These are phyloP conservation scores for Sugiyamaella pinicola DNA, from an alignment of 1,139 yeast species.

Conservation along the genomic window DNA sequence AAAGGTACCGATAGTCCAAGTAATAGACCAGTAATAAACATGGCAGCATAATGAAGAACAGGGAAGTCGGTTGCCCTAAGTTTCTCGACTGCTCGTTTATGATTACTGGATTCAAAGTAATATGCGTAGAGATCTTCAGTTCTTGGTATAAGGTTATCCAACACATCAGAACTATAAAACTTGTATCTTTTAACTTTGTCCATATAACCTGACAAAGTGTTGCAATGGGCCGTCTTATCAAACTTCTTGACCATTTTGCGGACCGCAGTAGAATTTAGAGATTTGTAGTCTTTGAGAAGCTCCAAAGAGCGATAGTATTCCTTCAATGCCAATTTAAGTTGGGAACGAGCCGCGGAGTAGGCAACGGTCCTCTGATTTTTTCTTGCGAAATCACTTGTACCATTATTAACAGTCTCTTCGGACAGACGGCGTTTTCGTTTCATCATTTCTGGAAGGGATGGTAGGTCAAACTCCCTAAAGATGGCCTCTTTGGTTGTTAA, in stretches of 20 bases:
- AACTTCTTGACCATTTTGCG: slow-evolving; percentile 86
- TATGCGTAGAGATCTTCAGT: slow-evolving; percentile 70
- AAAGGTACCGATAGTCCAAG: slow-evolving; percentile 74
- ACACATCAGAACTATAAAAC: slow-evolving; percentile 64
- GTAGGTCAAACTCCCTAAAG: slow-evolving; percentile 37
- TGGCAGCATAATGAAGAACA: slow-evolving; percentile 39
- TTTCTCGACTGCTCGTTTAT: slow-evolving; percentile 74
- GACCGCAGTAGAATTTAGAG: slow-evolving; percentile 82
- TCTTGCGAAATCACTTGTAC: slow-evolving; percentile 21
- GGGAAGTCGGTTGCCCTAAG: slow-evolving; percentile 54
- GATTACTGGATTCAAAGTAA: slow-evolving; percentile 71
- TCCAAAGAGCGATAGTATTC: slow-evolving; percentile 83
- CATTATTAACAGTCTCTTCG: slow-evolving; percentile 16
- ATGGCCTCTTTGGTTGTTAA: slow-evolving; percentile 29
- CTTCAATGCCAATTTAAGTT: slow-evolving; percentile 72
- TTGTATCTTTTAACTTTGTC: slow-evolving; percentile 55
- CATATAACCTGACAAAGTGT: slow-evolving; percentile 58
- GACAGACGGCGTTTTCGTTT: slow-evolving; percentile 17
- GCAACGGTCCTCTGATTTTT: slow-evolving; percentile 40
- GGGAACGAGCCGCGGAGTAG: slow-evolving; percentile 69
- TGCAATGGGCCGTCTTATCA: slow-evolving; percentile 67
- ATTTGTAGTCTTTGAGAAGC: slow-evolving; percentile 71
- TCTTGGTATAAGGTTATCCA: slow-evolving; percentile 62
- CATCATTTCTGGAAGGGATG: slow-evolving; percentile 38
- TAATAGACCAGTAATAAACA: slow-evolving; percentile 54